Percentiles rank a stretch among this genome's conserved stretches.
Evolutionary conservation across 345 rosid genomes (phyloP).

Genomic region (Brassica cretica): DNA sequence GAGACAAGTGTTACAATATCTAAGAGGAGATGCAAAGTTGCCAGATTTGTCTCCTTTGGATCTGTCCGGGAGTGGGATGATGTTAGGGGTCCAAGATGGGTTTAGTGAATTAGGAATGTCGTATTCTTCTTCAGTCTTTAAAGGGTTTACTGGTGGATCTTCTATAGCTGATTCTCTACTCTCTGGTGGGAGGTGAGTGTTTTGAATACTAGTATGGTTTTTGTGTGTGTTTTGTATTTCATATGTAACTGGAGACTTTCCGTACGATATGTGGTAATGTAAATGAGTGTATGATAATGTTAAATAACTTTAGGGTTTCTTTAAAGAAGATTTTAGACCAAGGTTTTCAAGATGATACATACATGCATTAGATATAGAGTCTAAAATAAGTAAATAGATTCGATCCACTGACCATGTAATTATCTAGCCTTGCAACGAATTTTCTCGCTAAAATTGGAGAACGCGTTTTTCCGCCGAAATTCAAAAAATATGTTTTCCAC

Average conservation of each 20-base stretch:
- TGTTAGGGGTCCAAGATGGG: constrained; percentile 42
- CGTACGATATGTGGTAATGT: not conserved
- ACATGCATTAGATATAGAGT: not conserved
- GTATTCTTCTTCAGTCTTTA: constrained; percentile 41
- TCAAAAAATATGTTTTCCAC: too few species aligned
- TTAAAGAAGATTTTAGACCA: not conserved
- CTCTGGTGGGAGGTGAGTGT: constrained; percentile 55
- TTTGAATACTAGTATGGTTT: not conserved
- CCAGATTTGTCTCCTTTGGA: constrained; percentile 47
- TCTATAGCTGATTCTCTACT: constrained; percentile 54
- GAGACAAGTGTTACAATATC: constrained; percentile 66
- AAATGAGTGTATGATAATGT: not conserved
- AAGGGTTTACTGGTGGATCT: constrained; percentile 40
- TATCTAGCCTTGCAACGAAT: not conserved
- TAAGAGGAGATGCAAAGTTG: constrained; percentile 58
- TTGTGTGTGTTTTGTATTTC: constrained; percentile 23
- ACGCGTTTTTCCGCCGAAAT: too few species aligned
- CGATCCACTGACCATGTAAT: not conserved
- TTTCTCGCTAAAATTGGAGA: too few species aligned
- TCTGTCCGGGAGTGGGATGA: constrained; percentile 41
- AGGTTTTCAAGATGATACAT: constrained; percentile 2
- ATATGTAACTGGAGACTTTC: constrained; percentile 11
- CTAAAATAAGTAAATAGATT: not conserved
- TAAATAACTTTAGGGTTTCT: not conserved
- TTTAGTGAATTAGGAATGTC: constrained; percentile 48